Conservation (phyloP, 2,329 filamentous ascomycete genomes). For the Botryosphaeria dothidea region DNA sequence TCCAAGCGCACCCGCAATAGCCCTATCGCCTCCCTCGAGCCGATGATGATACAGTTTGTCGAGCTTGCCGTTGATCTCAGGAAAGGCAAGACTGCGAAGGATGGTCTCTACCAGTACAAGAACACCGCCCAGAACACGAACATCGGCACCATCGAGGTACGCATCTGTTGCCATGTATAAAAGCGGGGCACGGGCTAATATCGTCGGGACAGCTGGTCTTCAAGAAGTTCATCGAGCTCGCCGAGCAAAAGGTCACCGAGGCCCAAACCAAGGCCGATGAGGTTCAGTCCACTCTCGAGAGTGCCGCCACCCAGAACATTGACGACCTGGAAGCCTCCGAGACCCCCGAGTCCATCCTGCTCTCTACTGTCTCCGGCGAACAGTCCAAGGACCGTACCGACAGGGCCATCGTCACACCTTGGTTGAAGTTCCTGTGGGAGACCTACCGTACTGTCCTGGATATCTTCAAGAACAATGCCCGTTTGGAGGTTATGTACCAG, state of each 20-base stretch:
- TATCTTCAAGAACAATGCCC: slow-evolving; percentile 98
- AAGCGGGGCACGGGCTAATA: slow-evolving; percentile 9
- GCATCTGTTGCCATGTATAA: slow-evolving; percentile 20
- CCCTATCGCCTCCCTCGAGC: slow-evolving; percentile 93
- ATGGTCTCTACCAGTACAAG: slow-evolving; percentile 99
- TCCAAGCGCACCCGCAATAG: slow-evolving; percentile 97
- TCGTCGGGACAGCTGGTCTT: slow-evolving; percentile 64
- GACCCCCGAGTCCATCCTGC: slow-evolving; percentile 95
- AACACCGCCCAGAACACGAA: slow-evolving; percentile 99
- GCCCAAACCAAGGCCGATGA: slow-evolving; percentile 96
- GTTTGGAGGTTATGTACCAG: slow-evolving; percentile 97
- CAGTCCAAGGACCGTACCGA: slow-evolving; percentile 97
- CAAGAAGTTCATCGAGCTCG: slow-evolving; percentile 96
- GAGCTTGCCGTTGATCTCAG: slow-evolving; percentile 95
- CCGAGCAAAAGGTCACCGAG: slow-evolving; percentile 92
- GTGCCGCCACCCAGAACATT: slow-evolving; percentile 71
- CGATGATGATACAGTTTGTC: slow-evolving; percentile 96
- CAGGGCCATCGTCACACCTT: slow-evolving; percentile 95
- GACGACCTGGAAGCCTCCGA: slow-evolving; percentile 97
- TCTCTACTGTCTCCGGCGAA: slow-evolving; percentile 96
- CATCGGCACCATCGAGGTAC: slow-evolving; percentile 92
- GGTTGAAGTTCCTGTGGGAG: slow-evolving; percentile 99
- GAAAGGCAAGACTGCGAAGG: slow-evolving; percentile 98
- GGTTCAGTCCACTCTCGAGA: slow-evolving; percentile 84
- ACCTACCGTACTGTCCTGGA: slow-evolving; percentile 98